A percentile compares a stretch with the other conserved stretches of the same genome.
Conservation (phyloP, 331 rosid species). For the Spiraea crenata region DNA sequence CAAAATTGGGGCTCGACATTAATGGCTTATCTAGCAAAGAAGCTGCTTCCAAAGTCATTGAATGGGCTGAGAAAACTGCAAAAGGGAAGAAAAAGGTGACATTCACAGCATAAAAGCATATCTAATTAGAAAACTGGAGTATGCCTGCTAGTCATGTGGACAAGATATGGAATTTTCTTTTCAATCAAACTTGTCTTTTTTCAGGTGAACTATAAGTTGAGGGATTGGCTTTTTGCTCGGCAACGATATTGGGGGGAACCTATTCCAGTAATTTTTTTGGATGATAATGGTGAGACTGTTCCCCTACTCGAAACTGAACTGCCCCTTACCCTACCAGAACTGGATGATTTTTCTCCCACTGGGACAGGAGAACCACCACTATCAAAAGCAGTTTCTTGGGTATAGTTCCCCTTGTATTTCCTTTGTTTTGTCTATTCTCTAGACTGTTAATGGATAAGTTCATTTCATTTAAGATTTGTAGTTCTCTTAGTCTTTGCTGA, state of each 20-base stretch:
- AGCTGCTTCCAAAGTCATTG: constrained; percentile 69
- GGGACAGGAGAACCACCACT: constrained; percentile 98
- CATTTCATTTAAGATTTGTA: background rate
- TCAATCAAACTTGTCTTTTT: constrained; percentile 23
- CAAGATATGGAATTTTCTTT: constrained; percentile 19
- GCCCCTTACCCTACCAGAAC: constrained; percentile 88
- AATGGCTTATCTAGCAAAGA: constrained; percentile 74
- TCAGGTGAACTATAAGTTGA: constrained; percentile 89
- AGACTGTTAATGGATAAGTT: constrained; percentile 1
- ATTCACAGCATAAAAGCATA: constrained; percentile 22
- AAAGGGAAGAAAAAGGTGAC: constrained; percentile 85
- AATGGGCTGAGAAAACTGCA: constrained; percentile 83
- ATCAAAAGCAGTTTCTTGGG: constrained; percentile 87
- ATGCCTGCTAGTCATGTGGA: constrained; percentile 1
- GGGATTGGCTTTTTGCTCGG: constrained; percentile 99
- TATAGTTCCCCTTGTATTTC: constrained; percentile 23
- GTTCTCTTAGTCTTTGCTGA: background rate
- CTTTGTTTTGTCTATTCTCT: background rate
- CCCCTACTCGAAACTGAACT: constrained; percentile 73
- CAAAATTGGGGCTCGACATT: constrained; percentile 60
- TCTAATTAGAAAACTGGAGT: constrained; percentile 7
- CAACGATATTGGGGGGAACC: constrained; percentile 99
- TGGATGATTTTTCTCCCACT: constrained; percentile 92
- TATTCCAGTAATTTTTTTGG: constrained; percentile 86
- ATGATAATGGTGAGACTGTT: constrained; percentile 63